Evolutionary conservation across 192 early-diverging fungal genomes (phyloP), one percentile per base, ranked within the genome.

Genomic region (Kickxella alabastrina): DNA sequence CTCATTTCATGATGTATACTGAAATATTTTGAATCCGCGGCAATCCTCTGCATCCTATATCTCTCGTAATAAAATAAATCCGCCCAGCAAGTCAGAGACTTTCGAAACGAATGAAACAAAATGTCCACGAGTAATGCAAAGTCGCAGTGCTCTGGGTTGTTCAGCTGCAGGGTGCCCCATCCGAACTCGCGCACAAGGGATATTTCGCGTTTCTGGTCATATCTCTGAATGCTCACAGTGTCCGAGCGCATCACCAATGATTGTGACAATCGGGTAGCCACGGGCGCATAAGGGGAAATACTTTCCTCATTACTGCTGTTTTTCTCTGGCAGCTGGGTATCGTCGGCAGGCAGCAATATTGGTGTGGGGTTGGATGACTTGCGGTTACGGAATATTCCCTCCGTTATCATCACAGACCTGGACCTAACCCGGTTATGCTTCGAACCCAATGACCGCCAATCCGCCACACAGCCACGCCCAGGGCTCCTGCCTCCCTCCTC

Each of bases 91-190:
- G 85, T 87, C 46, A 98, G 81, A 57, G 93, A 91, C 53, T 89
- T 85, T 67, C 95, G 80, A 75, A 93, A 95, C 8, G 91, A 94
- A 44, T 81, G 67, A 46, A 89, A 76, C 9, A 91, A 52, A 62
- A 89, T 78, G 71, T 94, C 86, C 35, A 91, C 73, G 19, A 96
- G 79, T 28, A 90, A 79, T 19, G 89, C 81, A 77, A 98, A 93
- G 46, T 95, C 91, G 76, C 89, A 92, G 68, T 97, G 96, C 0
- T 82, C 78, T 55, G 85, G 82, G 62, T 97, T 89, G 52, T 89
- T 93, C 28, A 97, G 86, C 78, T 98, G 90, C 65, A 98, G 82
- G 2, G 85, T 74, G 46, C 93, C 93, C 86, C 89, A 96, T 31
- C 87, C 83, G 49, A 92, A 93, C 37, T 82, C 66, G 28, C 95